Evolutionary conservation across 495 filamentous ascomycete species (phyloP).

Genomic region (Podospora sp.): DNA sequence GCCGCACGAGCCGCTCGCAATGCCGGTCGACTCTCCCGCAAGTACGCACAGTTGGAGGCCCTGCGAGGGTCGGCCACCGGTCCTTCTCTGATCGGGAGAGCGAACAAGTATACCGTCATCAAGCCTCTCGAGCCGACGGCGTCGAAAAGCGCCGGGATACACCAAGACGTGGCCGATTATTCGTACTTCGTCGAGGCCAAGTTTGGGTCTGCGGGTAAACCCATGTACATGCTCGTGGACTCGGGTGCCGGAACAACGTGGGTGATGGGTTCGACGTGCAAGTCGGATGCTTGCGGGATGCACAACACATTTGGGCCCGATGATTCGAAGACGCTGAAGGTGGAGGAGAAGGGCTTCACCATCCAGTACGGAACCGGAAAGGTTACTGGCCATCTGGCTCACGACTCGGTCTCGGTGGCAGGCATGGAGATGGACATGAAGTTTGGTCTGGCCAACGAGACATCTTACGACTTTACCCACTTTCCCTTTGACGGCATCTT

Average conservation of each 20-base stretch:
- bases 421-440: slow-evolving; percentile 60
- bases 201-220: slow-evolving; percentile 65
- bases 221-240: slow-evolving; percentile 75
- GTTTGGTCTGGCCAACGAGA: slow-evolving; percentile 70
- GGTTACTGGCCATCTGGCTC: slow-evolving; percentile 63
- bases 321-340: slow-evolving; percentile 60
- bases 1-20: slow-evolving; percentile 23
- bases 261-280: slow-evolving; percentile 72
- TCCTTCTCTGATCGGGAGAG: slow-evolving; percentile 35
- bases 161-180: slow-evolving; percentile 76
- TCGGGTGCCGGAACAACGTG: slow-evolving; percentile 78
- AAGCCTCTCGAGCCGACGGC: slow-evolving; percentile 54
- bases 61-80: background rate
- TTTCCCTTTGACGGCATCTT: slow-evolving; percentile 90
- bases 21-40: slow-evolving; percentile 26
- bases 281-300: slow-evolving; percentile 57
- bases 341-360: slow-evolving; percentile 51
- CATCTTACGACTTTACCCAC: slow-evolving; percentile 66
- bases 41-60: slow-evolving; percentile 22
- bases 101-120: slow-evolving; percentile 60
- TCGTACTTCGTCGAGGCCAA: slow-evolving; percentile 74
- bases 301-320: slow-evolving; percentile 68
- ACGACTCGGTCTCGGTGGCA: slow-evolving; percentile 66
- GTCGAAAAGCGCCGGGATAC: slow-evolving; percentile 62
- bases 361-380: slow-evolving; percentile 74